These are phyloP conservation scores for Xylariaceae sp. DNA, from an alignment of 2,329 filamentous ascomycete genomes.

Conservation along the genomic window DNA sequence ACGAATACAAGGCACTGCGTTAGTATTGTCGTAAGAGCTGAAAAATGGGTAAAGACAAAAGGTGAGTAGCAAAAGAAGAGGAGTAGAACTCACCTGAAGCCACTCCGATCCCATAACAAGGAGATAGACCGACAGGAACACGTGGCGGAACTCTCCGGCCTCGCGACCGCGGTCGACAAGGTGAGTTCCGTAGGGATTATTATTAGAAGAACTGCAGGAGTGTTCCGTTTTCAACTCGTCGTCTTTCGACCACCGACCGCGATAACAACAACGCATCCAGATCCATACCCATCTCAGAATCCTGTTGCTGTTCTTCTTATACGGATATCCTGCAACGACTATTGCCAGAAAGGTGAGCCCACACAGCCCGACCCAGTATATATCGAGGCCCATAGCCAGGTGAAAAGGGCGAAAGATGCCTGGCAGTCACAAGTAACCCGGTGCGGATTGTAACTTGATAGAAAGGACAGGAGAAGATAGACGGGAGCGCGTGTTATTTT, in stretches of 20 bases:
- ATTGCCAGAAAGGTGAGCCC: constrained; percentile 20
- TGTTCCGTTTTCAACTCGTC: too few species aligned
- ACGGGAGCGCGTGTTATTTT: neutral
- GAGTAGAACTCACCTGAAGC: constrained; percentile 39
- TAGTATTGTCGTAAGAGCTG: neutral
- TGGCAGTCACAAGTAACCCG: too few species aligned
- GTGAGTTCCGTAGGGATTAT: too few species aligned
- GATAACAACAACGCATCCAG: too few species aligned
- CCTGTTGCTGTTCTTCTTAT: too few species aligned
- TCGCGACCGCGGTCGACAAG: constrained; percentile 11
- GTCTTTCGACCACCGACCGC: constrained; percentile 6
- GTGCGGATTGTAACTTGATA: too few species aligned
- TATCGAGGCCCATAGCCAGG: constrained; percentile 20
- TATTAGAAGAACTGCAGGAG: too few species aligned
- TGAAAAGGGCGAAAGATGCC: too few species aligned
- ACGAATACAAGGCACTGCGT: neutral
- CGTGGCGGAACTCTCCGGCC: constrained; percentile 18
- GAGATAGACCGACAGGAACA: constrained; percentile 39
- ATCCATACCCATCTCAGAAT: too few species aligned
- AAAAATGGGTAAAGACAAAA: too few species aligned
- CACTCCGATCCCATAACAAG: constrained; percentile 50
- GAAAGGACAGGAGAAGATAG: too few species aligned
- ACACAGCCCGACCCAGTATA: constrained; percentile 25
- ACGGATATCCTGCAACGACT: constrained; percentile 18
- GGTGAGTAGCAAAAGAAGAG: neutral